phyloP scores from a whole-genome alignment of 768 basidiomycete genomes.

The Suillus placidus region DNA sequence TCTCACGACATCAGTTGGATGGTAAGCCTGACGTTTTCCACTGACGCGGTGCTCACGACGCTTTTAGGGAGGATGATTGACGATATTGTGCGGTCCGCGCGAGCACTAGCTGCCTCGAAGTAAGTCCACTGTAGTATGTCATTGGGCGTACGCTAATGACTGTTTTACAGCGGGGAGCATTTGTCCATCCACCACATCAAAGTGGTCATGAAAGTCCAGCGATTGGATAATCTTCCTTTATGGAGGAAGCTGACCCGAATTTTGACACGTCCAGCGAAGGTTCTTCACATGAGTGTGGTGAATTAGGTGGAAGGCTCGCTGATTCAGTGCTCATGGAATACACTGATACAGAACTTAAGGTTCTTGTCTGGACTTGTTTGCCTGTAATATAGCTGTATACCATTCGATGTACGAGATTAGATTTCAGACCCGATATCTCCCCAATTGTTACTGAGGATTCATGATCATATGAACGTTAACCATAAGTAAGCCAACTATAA shows the following conservation, averaged over 20 bases:
- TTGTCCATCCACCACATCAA: not conserved
- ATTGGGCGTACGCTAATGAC: not conserved
- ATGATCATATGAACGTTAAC: too few species aligned
- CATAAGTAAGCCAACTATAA: too few species aligned
- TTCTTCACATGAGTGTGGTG: not conserved
- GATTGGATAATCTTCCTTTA: not conserved
- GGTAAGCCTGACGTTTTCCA: not conserved
- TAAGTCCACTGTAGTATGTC: not conserved
- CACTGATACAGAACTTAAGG: not conserved
- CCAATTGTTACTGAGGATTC: too few species aligned
- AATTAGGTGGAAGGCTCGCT: not conserved
- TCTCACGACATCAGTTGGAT: not conserved
- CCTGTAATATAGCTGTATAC: not conserved
- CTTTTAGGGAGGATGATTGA: not conserved
- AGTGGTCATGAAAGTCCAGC: not conserved
- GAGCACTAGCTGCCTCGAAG: constrained; percentile 1
- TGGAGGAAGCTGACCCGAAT: not conserved
- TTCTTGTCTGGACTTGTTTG: not conserved
- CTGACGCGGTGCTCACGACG: not conserved
- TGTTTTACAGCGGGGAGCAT: not conserved
- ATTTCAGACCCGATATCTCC: not conserved
- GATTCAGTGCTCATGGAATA: not conserved
- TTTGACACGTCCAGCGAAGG: not conserved
- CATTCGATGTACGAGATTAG: not conserved
- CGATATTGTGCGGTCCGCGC: not conserved